These are phyloP conservation scores for Marasmius fiardii DNA, from an alignment of 1,284 basidiomycete species.

Conservation along the genomic window DNA sequence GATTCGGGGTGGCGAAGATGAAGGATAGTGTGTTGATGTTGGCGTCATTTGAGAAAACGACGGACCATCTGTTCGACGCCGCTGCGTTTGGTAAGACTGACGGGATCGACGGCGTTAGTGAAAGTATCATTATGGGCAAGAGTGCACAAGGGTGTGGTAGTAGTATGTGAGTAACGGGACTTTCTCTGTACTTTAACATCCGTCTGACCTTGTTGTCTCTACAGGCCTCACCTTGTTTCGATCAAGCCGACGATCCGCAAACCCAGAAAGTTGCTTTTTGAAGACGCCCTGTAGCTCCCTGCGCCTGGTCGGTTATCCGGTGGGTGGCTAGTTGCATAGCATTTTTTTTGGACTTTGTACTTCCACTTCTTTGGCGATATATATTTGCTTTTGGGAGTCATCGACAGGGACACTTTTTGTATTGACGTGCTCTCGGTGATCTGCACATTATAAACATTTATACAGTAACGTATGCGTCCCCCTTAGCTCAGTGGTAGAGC, in stretches of 20 bases:
- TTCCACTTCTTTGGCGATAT: no score
- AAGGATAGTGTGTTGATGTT: slow-evolving; percentile 99
- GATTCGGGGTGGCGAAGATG: slow-evolving; percentile 99
- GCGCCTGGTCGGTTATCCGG: not conserved
- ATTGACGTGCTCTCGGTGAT: no score
- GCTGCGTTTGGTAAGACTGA: slow-evolving; percentile 96
- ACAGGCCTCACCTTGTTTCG: slow-evolving; percentile 19
- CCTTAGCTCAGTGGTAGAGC: not conserved
- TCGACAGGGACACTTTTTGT: no score
- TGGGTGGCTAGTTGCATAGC: no score
- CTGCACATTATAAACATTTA: no score
- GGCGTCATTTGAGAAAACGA: slow-evolving; percentile 99
- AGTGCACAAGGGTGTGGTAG: slow-evolving; percentile 96
- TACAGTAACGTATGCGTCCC: no score
- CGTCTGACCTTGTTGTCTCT: not conserved
- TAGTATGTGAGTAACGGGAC: slow-evolving; percentile 67
- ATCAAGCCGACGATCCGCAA: slow-evolving; percentile 24
- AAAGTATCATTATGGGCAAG: slow-evolving; percentile 99
- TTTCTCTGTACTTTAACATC: slow-evolving; percentile 23
- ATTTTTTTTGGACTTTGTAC: no score
- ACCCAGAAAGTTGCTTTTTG: slow-evolving; percentile 27
- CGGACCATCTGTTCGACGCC: slow-evolving; percentile 98
- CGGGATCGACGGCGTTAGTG: slow-evolving; percentile 93
- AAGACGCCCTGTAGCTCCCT: slow-evolving; percentile 21
- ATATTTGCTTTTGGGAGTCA: no score